These are phyloP conservation scores for Gaeumannomyces sp. DNA, from an alignment of 2,329 filamentous ascomycete species.

Conservation along the genomic window DNA sequence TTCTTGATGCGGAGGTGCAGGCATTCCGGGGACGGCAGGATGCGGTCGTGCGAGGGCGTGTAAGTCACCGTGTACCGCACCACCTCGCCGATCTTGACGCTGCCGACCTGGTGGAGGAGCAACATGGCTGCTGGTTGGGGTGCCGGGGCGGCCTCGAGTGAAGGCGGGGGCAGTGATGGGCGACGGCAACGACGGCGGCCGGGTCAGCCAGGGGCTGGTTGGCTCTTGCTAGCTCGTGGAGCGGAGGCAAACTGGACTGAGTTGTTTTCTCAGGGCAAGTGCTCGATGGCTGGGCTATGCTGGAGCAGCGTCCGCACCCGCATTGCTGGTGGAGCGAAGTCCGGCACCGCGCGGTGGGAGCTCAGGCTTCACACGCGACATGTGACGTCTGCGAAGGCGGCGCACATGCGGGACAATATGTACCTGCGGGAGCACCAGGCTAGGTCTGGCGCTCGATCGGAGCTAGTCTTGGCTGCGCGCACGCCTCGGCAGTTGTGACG, in stretches of 20 bases:
- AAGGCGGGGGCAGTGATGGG: too few relatives aligned
- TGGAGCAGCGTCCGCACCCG: background rate
- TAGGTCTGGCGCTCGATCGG: background rate
- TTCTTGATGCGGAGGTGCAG: slow-evolving; percentile 88
- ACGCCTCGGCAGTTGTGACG: background rate
- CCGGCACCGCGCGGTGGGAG: background rate
- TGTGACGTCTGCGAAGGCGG: background rate
- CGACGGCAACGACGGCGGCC: too few relatives aligned
- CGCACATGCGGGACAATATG: background rate
- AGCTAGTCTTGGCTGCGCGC: background rate
- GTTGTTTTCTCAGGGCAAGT: background rate
- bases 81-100: slow-evolving; percentile 89
- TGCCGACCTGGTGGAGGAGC: slow-evolving; percentile 83
- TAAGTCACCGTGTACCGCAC: slow-evolving; percentile 91
- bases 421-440: background rate
- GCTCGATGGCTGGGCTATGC: background rate
- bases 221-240: background rate
- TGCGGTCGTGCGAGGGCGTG: slow-evolving; percentile 80
- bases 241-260: background rate
- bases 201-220: background rate
- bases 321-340: background rate
- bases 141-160: too few relatives aligned
- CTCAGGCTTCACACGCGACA: background rate
- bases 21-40: slow-evolving; percentile 74
- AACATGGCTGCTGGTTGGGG: slow-evolving; percentile 56